Percentiles rank a stretch among this genome's conserved stretches.
phyloP scores from a whole-genome alignment of 768 basidiomycete species.

The Rhodotorula babjevae region DNA sequence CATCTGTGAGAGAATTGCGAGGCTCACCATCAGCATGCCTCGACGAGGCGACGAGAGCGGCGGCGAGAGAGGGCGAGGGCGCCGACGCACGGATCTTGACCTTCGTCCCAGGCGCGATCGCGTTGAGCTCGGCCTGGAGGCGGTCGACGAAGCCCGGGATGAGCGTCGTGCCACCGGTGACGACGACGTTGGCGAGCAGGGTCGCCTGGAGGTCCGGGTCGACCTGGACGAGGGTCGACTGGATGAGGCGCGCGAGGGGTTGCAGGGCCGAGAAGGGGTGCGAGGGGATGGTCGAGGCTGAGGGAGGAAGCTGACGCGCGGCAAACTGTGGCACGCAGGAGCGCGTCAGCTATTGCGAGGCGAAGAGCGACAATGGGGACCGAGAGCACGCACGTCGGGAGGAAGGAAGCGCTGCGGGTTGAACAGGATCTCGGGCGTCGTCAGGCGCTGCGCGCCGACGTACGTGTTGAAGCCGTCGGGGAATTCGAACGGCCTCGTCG shows the following conservation, averaged over 20 bases:
- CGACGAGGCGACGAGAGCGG: no score
- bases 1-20: slow-evolving; percentile 47
- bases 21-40: no score
- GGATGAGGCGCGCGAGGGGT: slow-evolving; percentile 65
- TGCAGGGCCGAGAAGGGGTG: slow-evolving; percentile 47
- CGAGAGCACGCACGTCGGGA: slow-evolving; percentile 27
- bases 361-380: no score
- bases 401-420: slow-evolving; percentile 55
- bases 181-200: slow-evolving; percentile 85
- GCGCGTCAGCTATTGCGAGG: neutral
- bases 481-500: slow-evolving; percentile 72
- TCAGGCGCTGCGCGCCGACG: slow-evolving; percentile 70
- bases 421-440: slow-evolving; percentile 85
- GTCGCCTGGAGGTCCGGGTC: slow-evolving; percentile 88
- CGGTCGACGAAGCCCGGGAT: slow-evolving; percentile 82
- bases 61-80: neutral
- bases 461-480: slow-evolving; percentile 83
- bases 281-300: slow-evolving; percentile 46
- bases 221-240: slow-evolving; percentile 70
- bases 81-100: slow-evolving; percentile 32
- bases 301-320: slow-evolving; percentile 44
- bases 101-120: slow-evolving; percentile 74
- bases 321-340: slow-evolving; percentile 39
- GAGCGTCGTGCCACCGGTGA: slow-evolving; percentile 88
- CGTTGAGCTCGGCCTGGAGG: slow-evolving; percentile 66